phyloP scores from a whole-genome alignment of 805 yeast species.

The Osmozyma mogii region DNA sequence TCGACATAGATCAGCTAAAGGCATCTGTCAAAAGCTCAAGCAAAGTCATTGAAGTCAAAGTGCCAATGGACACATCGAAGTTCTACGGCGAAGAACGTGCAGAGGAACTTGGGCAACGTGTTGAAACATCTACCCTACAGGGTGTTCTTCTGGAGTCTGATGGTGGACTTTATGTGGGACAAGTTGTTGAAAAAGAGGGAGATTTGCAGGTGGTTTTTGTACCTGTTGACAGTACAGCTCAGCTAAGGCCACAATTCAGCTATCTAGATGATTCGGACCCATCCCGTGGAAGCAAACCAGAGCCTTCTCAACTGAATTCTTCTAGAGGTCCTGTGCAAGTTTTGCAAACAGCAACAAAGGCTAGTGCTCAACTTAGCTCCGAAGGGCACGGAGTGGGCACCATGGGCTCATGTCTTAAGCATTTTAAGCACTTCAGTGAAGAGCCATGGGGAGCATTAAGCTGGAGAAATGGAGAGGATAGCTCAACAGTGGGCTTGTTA shows the following conservation, averaged over 20 bases:
- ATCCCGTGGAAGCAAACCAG: background rate
- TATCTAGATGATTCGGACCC: constrained; percentile 63
- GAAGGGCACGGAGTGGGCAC: constrained; percentile 19
- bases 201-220: constrained; percentile 51
- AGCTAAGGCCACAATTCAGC: constrained; percentile 73
- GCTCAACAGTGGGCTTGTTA: constrained; percentile 11
- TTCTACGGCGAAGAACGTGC: constrained; percentile 63
- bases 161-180: constrained; percentile 37
- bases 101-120: constrained; percentile 54
- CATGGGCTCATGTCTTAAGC: constrained; percentile 33
- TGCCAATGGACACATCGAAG: constrained; percentile 61
- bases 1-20: constrained; percentile 24
- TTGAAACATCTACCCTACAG: constrained; percentile 52
- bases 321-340: constrained; percentile 35
- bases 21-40: constrained; percentile 55
- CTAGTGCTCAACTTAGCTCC: constrained; percentile 13
- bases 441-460: constrained; percentile 30
- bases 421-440: constrained; percentile 32
- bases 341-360: constrained; percentile 34
- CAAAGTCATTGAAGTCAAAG: constrained; percentile 62
- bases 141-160: constrained; percentile 59
- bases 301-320: no score
- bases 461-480: constrained; percentile 19
- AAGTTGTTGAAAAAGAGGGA: constrained; percentile 16
- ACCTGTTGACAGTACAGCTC: constrained; percentile 62